These are phyloP conservation scores for Xerocomellus intermedius DNA, from an alignment of 768 basidiomycete genomes.

Conservation along the genomic window DNA sequence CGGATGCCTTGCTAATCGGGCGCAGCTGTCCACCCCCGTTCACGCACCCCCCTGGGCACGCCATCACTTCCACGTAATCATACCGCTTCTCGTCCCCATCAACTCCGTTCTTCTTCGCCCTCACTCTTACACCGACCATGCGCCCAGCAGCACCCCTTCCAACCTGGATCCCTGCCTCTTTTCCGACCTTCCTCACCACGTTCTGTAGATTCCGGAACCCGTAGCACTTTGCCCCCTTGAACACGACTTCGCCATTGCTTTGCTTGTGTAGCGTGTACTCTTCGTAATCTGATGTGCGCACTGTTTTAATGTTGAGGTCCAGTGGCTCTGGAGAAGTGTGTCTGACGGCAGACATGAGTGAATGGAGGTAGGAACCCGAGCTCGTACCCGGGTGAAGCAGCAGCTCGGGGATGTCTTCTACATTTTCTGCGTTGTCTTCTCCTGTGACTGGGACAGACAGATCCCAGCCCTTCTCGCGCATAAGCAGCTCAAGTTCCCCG, in stretches of 20 bases:
- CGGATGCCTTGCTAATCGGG: slow-evolving; percentile 15
- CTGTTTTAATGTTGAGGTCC: slow-evolving; percentile 49
- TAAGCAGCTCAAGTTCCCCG: slow-evolving; percentile 84
- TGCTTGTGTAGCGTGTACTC: slow-evolving; percentile 58
- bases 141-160: slow-evolving; percentile 66
- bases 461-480: slow-evolving; percentile 81
- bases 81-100: slow-evolving; percentile 50
- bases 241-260: slow-evolving; percentile 60
- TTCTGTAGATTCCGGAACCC: slow-evolving; percentile 98
- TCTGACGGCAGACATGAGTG: slow-evolving; percentile 61
- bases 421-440: slow-evolving; percentile 38
- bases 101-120: slow-evolving; percentile 34
- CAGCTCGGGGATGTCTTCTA: slow-evolving; percentile 60
- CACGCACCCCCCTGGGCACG: slow-evolving; percentile 95
- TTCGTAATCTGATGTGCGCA: slow-evolving; percentile 77
- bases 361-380: slow-evolving; percentile 90
- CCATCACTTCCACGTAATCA: slow-evolving; percentile 98
- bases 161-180: slow-evolving; percentile 72
- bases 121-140: slow-evolving; percentile 26
- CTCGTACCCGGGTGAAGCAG: slow-evolving; percentile 79
- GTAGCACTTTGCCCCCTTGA: slow-evolving; percentile 94
- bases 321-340: slow-evolving; percentile 43
- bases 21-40: slow-evolving; percentile 89
- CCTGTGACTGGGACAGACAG: slow-evolving; percentile 54
- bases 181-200: slow-evolving; percentile 90